Conservation (phyloP, 768 basidiomycete species). For the Guyanaporus albipodus region DNA sequence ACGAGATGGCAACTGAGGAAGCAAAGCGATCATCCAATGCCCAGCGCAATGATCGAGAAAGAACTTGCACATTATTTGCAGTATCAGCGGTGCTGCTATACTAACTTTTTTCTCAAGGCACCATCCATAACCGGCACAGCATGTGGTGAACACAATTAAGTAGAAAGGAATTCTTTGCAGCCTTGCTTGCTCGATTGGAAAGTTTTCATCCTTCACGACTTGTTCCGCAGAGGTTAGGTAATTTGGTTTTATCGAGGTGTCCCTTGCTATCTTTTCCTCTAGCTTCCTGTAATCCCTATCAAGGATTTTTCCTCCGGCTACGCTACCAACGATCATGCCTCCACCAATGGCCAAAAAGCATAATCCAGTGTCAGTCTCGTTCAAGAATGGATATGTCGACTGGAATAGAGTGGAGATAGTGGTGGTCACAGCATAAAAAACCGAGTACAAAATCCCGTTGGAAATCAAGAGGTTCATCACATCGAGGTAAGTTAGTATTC, state of each 20-base stretch:
- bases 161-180: constrained; percentile 45
- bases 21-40: not conserved
- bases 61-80: constrained; percentile 35
- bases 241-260: constrained; percentile 21
- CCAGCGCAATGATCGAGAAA: not conserved
- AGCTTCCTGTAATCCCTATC: constrained; percentile 60
- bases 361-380: constrained; percentile 56
- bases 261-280: constrained; percentile 20
- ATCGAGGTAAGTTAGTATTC: constrained; percentile 37
- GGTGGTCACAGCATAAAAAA: constrained; percentile 46
- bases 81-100: constrained; percentile 52
- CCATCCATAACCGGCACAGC: constrained; percentile 59
- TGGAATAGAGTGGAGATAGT: constrained; percentile 50
- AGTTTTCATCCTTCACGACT: constrained; percentile 34
- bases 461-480: constrained; percentile 40
- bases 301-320: constrained; percentile 56
- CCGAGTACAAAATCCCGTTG: constrained; percentile 51
- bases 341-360: constrained; percentile 76
- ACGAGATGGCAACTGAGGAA: constrained; percentile 45
- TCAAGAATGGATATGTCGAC: constrained; percentile 45
- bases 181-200: constrained; percentile 61
- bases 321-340: constrained; percentile 61
- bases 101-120: constrained; percentile 45
- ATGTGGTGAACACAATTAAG: constrained; percentile 36
- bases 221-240: constrained; percentile 15